Base-by-base conservation (phyloP, 1,139 yeast species). In the Debaryomyces nepalensis region DNA sequence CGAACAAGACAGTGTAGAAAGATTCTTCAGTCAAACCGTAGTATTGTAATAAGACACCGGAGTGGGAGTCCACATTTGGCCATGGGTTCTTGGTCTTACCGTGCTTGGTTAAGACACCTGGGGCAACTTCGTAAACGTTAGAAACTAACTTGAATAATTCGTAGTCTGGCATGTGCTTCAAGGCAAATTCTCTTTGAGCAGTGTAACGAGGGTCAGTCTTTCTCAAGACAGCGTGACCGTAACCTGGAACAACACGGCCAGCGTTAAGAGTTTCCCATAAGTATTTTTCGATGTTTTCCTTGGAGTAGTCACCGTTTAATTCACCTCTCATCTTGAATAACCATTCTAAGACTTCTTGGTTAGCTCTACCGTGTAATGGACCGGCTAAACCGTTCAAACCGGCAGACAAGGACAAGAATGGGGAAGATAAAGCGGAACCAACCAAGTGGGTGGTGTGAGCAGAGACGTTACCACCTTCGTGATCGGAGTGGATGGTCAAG, bases 61-160 rank as follows among this genome's bases (percentile, higher is more conserved):
- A 90, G 75, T 89, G 96, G 46, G 97, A 88, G 74, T 91, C 98
- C 59, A 91, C 98, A 71, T 91, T 91, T 72, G 98, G 98, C 93
- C 93, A 90, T 75, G 97, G 97, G 82, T 90, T 91, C 83, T 89
- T 88, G 65, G 97, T 90, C 82, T 91, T 91, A 72, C 98, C 98
- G 73, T 91, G 98, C 77, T 89, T 81, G 64, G 95, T 86, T 67
- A 91, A 81, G 50, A 91, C 98, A 59, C 81, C 86, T 67, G 98
- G 98, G 51, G 97, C 98, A 63, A 91, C 93, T 68, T 90, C 91
- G 72, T 90, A 89, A 57, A 90, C 86, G 73, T 85, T 81, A 46
- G 95, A 84, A 48, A 90, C 98, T 59, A 90, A 81, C 75, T 86
- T 83, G 82, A 89, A 90, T 72, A 86, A 74, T 62, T 87, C 96